Evolutionary conservation across 2,329 filamentous ascomycete genomes (phyloP).

Genomic region (Colletotrichum sidae): DNA sequence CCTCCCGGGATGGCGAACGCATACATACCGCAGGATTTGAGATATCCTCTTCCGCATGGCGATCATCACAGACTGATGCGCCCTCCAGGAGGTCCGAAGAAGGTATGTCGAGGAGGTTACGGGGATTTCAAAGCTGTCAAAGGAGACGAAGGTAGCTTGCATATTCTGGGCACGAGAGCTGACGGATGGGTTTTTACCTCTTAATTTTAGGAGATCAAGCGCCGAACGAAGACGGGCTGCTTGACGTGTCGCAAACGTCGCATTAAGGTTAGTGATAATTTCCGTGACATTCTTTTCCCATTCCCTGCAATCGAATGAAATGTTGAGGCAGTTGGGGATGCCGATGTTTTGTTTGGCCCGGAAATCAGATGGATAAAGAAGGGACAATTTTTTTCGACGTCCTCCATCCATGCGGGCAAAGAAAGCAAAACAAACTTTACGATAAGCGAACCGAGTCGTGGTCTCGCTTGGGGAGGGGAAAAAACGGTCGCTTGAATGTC

Average conservation of each 20-base stretch:
- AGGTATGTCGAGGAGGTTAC: constrained; percentile 55
- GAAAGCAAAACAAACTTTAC: constrained; percentile 35
- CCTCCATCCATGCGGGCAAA: constrained; percentile 15
- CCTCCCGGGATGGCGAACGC: constrained; percentile 43
- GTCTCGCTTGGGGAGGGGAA: constrained; percentile 20
- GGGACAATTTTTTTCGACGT: too few relatives aligned
- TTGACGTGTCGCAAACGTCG: constrained; percentile 71
- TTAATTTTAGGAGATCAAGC: constrained; percentile 67
- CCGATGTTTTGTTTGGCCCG: neutral
- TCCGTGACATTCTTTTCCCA: constrained; percentile 3
- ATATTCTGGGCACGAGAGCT: constrained; percentile 1
- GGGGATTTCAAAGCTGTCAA: neutral
- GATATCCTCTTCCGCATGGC: constrained; percentile 57
- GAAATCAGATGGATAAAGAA: constrained; percentile 13
- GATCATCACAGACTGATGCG: constrained; percentile 61
- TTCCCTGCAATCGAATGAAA: constrained; percentile 9
- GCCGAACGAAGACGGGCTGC: constrained; percentile 72
- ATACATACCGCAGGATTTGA: constrained; percentile 47
- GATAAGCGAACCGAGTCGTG: constrained; percentile 37
- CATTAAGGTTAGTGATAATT: constrained; percentile 66
- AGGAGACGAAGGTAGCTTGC: neutral
- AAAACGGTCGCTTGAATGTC: constrained; percentile 41
- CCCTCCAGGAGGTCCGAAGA: constrained; percentile 65
- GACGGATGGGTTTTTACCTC: constrained; percentile 26
- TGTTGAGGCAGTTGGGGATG: constrained; percentile 19